These are phyloP conservation scores for Diaporthe nobilis DNA, from an alignment of 2,329 filamentous ascomycete genomes.

Conservation along the genomic window DNA sequence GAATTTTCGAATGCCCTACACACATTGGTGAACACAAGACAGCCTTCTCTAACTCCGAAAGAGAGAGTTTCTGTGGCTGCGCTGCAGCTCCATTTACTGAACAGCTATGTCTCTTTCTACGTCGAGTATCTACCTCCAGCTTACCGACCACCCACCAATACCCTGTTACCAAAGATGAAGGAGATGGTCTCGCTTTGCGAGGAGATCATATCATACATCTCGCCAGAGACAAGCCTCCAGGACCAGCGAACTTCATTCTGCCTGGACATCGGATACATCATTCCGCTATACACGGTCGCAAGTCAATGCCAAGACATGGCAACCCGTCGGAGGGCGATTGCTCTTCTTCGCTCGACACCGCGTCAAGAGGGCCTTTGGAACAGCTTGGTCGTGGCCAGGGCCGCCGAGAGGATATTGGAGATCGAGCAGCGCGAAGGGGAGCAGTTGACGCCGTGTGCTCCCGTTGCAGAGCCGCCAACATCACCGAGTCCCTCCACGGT, in stretches of 20 bases:
- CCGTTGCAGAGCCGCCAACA: too few species aligned
- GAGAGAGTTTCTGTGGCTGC: not conserved
- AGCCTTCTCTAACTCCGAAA: not conserved
- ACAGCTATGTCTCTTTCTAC: conserved; percentile 5
- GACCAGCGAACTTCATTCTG: not conserved
- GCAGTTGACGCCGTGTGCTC: not conserved
- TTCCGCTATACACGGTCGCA: conserved; percentile 6
- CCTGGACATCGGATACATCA: not conserved
- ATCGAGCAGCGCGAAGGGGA: not conserved
- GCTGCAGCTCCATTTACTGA: conserved; percentile 15
- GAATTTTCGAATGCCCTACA: not conserved
- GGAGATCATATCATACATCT: not conserved
- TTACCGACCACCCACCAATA: not conserved
- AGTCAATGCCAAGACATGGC: not conserved
- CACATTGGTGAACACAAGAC: not conserved
- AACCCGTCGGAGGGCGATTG: not conserved
- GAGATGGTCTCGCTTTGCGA: conserved; percentile 3
- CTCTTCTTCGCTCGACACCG: not conserved
- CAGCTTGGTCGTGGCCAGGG: not conserved
- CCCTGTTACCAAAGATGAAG: not conserved
- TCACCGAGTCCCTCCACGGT: not conserved
- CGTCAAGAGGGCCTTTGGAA: conserved; percentile 4
- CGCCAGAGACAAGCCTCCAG: not conserved
- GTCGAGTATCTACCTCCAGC: not conserved
- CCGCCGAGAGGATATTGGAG: conserved; percentile 8